Conservation (phyloP, 257 asterid genomes). For the Solanum boliviense region DNA sequence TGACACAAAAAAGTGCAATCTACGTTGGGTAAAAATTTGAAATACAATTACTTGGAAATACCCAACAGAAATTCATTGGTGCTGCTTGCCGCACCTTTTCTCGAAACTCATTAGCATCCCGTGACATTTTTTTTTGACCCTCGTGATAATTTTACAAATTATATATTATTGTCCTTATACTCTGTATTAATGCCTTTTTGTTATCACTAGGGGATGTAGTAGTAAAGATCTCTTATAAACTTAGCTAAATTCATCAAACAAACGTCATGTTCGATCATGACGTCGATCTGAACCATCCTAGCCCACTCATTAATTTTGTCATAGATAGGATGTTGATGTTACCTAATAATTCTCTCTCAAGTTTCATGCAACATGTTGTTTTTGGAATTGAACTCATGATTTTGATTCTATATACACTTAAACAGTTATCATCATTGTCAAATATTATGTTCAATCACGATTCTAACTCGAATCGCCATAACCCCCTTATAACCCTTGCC, state of each 20-base stretch:
- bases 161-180: not conserved
- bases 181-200: not conserved
- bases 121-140: not conserved
- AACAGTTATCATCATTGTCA: not conserved
- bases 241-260: not conserved
- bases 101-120: not conserved
- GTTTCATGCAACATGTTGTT: not conserved
- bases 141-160: not conserved
- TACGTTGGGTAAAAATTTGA: no score
- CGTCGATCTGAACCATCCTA: rapidly evolving
- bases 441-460: not conserved
- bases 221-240: not conserved
- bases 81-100: not conserved
- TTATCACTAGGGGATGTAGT: not conserved
- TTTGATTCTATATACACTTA: not conserved
- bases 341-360: not conserved
- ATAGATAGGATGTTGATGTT: no score
- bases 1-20: no score
- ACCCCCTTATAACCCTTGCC: not conserved
- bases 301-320: rapidly evolving
- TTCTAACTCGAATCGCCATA: not conserved
- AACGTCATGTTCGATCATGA: no score
- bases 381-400: not conserved
- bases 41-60: no score
- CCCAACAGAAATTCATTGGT: not conserved